Percentiles rank a stretch among this genome's conserved stretches.
These are phyloP conservation scores for Tulasnella sp. DNA, from an alignment of 768 basidiomycete genomes.

Conservation along the genomic window DNA sequence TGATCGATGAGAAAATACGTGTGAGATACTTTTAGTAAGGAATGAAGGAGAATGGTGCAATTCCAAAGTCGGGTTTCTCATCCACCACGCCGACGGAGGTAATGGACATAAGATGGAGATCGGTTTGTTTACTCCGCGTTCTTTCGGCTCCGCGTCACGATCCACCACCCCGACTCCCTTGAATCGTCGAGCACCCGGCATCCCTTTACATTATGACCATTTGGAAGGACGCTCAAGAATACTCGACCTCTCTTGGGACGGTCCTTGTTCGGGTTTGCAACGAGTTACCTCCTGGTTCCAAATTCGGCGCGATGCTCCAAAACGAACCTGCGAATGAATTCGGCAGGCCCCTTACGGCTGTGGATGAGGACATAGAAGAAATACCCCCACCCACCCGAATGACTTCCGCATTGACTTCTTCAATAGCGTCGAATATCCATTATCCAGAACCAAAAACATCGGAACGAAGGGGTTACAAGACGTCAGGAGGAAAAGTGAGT, in stretches of 20 bases:
- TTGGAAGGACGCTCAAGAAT: not conserved
- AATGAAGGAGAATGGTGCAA: slow-evolving; percentile 1
- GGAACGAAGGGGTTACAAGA: slow-evolving; percentile 36
- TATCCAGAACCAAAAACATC: slow-evolving; percentile 2
- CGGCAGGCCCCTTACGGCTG: not conserved
- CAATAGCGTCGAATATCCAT: not conserved
- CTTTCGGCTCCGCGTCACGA: not conserved
- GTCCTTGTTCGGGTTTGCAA: not conserved
- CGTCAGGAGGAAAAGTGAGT: slow-evolving; percentile 37
- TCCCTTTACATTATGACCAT: not conserved
- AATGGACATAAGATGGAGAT: not conserved
- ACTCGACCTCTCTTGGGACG: not conserved
- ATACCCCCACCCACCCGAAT: not conserved
- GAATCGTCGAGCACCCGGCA: not conserved
- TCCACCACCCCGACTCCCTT: not conserved
- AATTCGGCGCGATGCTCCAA: not conserved
- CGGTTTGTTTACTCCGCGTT: not conserved
- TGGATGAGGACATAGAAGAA: not conserved
- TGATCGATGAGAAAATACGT: not conserved
- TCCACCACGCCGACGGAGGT: not conserved
- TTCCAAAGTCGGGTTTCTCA: not conserved
- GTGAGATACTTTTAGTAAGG: slow-evolving; percentile 1
- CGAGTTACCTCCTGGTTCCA: not conserved
- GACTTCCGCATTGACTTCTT: not conserved
- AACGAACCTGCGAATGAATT: not conserved